Evolutionary conservation across 2,329 filamentous ascomycete species (phyloP).

Genomic region (Xylogone sp.): DNA sequence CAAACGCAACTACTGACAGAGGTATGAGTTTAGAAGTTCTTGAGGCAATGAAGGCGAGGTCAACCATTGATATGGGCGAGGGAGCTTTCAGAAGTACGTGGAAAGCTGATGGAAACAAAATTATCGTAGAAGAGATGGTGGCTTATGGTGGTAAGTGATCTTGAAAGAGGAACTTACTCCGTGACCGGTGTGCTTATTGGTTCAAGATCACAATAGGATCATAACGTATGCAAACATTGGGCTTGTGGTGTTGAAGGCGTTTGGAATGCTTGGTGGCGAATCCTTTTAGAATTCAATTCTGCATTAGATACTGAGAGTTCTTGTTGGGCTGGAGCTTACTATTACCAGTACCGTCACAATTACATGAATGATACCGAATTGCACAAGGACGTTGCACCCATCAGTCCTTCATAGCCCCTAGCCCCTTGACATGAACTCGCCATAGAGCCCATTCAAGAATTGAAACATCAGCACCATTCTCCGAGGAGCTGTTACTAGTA

Average conservation of each 20-base stretch:
- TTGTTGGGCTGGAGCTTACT: no score
- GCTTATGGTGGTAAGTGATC: slow-evolving; percentile 25
- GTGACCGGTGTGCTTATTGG: slow-evolving; percentile 11
- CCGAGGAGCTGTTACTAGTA: no score
- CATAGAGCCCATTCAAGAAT: no score
- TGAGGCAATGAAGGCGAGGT: slow-evolving; percentile 25
- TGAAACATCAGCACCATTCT: no score
- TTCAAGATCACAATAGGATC: slow-evolving; percentile 64
- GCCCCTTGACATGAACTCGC: no score
- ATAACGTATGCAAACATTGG: slow-evolving; percentile 61
- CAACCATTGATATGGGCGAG: slow-evolving; percentile 26
- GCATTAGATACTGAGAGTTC: background rate
- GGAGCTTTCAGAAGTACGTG: slow-evolving; percentile 28
- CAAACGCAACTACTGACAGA: slow-evolving; percentile 42
- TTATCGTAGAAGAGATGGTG: slow-evolving; percentile 28
- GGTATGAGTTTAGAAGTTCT: slow-evolving; percentile 22
- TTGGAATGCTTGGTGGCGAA: slow-evolving; percentile 39
- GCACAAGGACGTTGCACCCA: no score
- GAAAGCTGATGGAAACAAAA: slow-evolving; percentile 24
- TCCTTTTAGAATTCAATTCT: background rate
- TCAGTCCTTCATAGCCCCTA: no score
- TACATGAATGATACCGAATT: no score
- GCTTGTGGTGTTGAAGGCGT: slow-evolving; percentile 62
- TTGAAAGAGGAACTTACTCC: background rate
- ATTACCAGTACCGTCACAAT: no score